Evolutionary conservation across 768 basidiomycete genomes (phyloP).

Genomic region (Solioccasus polychromus): DNA sequence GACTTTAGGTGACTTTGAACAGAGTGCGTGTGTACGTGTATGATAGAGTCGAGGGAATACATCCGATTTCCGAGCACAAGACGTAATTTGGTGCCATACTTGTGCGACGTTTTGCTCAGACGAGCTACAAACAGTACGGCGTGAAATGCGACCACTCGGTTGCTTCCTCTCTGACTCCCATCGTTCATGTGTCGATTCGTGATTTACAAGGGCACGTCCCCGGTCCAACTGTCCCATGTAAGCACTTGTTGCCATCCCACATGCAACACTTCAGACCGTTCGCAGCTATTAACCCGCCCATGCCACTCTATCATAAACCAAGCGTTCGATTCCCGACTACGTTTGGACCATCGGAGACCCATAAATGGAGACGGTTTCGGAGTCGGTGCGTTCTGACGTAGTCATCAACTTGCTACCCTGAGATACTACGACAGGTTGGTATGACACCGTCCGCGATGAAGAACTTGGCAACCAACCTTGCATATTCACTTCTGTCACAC

Average conservation of each 20-base stretch:
- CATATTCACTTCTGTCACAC: constrained; percentile 93
- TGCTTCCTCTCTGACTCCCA: background rate
- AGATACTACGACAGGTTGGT: constrained; percentile 67
- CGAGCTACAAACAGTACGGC: background rate
- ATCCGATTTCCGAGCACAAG: constrained; percentile 1
- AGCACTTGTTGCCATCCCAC: constrained; percentile 15
- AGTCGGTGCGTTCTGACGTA: constrained; percentile 57
- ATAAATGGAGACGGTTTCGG: constrained; percentile 97
- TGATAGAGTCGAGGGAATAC: background rate
- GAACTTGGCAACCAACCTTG: constrained; percentile 87
- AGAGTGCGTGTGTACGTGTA: constrained; percentile 1
- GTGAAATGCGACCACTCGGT: background rate
- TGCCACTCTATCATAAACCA: constrained; percentile 97
- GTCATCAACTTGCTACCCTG: background rate
- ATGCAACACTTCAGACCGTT: too few relatives aligned
- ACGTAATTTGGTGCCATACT: constrained; percentile 23
- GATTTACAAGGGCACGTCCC: constrained; percentile 93
- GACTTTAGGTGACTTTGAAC: constrained; percentile 59
- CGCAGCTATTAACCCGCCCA: constrained; percentile 84
- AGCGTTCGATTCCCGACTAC: constrained; percentile 90
- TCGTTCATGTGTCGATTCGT: constrained; percentile 79
- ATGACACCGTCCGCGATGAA: constrained; percentile 80
- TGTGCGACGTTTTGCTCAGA: constrained; percentile 1
- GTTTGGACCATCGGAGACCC: constrained; percentile 77
- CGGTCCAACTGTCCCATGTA: constrained; percentile 88